Evolutionary conservation across 495 filamentous ascomycete species (phyloP), one percentile per base, ranked within the genome.

Genomic region (Tuber brumale): DNA sequence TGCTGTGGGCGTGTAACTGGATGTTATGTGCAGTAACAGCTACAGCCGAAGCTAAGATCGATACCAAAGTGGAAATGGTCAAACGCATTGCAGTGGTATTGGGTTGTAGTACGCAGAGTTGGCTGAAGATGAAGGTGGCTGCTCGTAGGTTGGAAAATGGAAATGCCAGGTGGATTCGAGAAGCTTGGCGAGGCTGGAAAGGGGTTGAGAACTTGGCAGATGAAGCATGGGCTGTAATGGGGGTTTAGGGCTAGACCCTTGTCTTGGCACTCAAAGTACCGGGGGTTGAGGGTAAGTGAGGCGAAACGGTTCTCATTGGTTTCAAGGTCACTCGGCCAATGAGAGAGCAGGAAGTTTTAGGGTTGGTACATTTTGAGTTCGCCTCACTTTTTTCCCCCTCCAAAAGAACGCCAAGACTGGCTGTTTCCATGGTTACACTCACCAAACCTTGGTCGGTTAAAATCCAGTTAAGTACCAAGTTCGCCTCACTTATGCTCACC

Each of bases 1-100:
- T 89, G 77, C 92, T 90, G 85, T 98, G 94, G 74, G 95, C 90
- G 73, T 90, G 90, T 76, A 99, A 90, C 83, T 96, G 92, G 88
- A 99, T 97, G 86, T 94, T 97, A 90, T 99, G 95, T 79, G 92
- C 93, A 75, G 89, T 69, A 16, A 66, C 57, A 12, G 57, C 12
- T 31, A 31, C 12, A 18, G 46, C 75, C 23, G 75, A 70, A 48
- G 51, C 75, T 12, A 66, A 31, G 57, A 66, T 27, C 42, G 78
- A 80, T 31, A 80, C 78, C 5, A 80, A 66, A 23, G 72, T 72
- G 5, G 80, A 76, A 31, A 74, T 57, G n/a, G 80, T 48, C 51
- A 80, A 57, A 66, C 57, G 57, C 57, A 66, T 66, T 18, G 27
- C 27, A 21, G 14, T 16, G 57, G 27, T 31, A 31, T 66, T 31